Base-by-base conservation (phyloP, 1,139 yeast genomes). In the Sugiyamaella neomexicana region DNA sequence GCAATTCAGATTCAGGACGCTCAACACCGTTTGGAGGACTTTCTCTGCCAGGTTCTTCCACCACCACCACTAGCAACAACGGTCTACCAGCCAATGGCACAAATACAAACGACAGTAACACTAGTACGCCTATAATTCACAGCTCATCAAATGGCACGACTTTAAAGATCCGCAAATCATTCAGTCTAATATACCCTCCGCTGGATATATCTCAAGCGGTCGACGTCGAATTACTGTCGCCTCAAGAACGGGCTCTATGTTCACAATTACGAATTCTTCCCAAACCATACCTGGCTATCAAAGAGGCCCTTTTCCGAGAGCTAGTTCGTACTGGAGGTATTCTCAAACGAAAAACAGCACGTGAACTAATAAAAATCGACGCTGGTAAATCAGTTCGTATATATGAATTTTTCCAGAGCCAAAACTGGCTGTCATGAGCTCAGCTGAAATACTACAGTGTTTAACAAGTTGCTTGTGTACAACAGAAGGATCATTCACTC, bases 251-350 rank as follows among this genome's bases (percentile, higher is more conserved):
- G 68, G 83, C 82, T 57, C 72, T 95, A 45, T 95, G 99, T 72
- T 79, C 91, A 4, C 88, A 85, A 49, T 76, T 93, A 59, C 82
- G 96, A 60, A 85, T 95, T 10, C 73, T 87, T 58, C 99, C 99
- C 10, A 93, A 93, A 68, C 96, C 98, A 1, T 93, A 91, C 67
- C 75, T 95, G 60, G 96, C 96, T 1, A 89, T 93, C 60, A 93
- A 93, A 68, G 96, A 89, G 68, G 85, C 90, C n/a, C 72, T 93
- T 55, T 89, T 93, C 77, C 81, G 95, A 63, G 97, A 91, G 67
- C 82, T 95, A 29, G 75, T 91, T 39, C 83, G 89, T 61, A 85
- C 88, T 45, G 95, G 95, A 46, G 98, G 98, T 7, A 72, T 80
- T 5, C 72, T 93, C 65, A 88, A 88, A 73, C 86, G 87, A 72